Evolutionary conservation across 1,284 basidiomycete species (phyloP), one percentile per base, ranked within the genome.

Genomic region (Rhizoctonia solani): DNA sequence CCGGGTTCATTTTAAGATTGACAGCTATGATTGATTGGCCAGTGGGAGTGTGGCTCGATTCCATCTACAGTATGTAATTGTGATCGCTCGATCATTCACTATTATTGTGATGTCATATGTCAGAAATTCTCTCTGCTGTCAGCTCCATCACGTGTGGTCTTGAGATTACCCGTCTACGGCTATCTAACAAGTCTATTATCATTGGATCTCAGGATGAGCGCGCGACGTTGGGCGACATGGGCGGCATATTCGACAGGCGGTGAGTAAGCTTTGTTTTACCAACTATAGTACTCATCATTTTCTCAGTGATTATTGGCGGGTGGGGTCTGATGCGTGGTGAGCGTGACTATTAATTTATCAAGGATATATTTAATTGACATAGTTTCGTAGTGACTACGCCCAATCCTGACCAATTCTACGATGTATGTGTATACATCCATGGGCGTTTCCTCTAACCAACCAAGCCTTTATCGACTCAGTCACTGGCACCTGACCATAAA

Each of bases 401-500:
- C n/a, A 68, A 4, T 13, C 55, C 67, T 32, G 25, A 68, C 27
- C 39, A 68, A 42, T 65, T 44, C 19, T 68, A 68, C 32, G 67
- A 68, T 30, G 67, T 68, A 23, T 2, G 67, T 65, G 13, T n/a
- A 21, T 16, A 23, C 27, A 16, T 32, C 19, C 13, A 14, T 49
- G 14, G 19, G 11, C 13, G 32, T 14, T 41, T 21, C 11, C 25
- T 39, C 19, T 34, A 27, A 44, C 52, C n/a, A 13, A 13, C 11
- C 13, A 14, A 32, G 11, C 11, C 32, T 11, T 34, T 34, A 11
- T 23, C 41, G 14, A 23, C 19, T 41, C 52, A 69, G 68, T 54
- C 68, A 8, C 61, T 69, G 13, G 41, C 68, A 39, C 68, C 68
- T 11, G 68, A 69, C 32, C 68, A 65, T 54, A 69, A 69, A 29